Conservation (phyloP, 73 alveolate species). For the Paramecium primaurelia region DNA sequence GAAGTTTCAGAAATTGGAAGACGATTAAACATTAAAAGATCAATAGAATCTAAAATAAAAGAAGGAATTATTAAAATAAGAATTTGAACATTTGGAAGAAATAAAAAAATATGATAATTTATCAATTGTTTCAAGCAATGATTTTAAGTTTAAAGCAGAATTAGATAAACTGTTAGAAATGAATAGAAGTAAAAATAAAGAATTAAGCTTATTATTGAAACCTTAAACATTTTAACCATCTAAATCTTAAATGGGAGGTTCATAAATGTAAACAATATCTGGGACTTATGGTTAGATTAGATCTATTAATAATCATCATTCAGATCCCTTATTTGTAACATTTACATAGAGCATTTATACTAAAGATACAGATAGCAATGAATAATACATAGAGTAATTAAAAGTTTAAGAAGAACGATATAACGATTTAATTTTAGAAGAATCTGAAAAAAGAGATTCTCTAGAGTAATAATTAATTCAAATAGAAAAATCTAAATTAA, state of each 20-base stretch:
- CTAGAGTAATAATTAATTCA: not conserved
- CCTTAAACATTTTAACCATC: not conserved
- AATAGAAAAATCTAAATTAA: slow-evolving; percentile 30
- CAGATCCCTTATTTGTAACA: slow-evolving; percentile 13
- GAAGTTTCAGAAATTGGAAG: slow-evolving; percentile 18
- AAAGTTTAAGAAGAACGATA: not conserved
- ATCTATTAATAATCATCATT: slow-evolving; percentile 32
- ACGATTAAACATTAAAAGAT: not conserved
- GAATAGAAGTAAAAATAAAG: not conserved
- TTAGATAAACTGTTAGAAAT: not conserved
- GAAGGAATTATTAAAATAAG: slow-evolving; percentile 27
- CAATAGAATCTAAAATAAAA: not conserved
- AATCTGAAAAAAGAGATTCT: slow-evolving; percentile 17
- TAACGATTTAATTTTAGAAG: slow-evolving; percentile 36
- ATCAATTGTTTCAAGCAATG: slow-evolving; percentile 38
- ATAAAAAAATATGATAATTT: slow-evolving; percentile 18
- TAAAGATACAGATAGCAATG: not conserved
- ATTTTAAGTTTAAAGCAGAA: slow-evolving; percentile 32
- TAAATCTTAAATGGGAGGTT: not conserved
- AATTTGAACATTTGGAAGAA: slow-evolving; percentile 47
- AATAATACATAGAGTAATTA: not conserved
- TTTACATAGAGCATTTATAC: not conserved
- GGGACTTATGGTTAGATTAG: slow-evolving; percentile 27
- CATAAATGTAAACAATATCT: not conserved
- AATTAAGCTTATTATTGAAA: not conserved